Conservation (phyloP, 495 filamentous ascomycete genomes). For the Penicillium argentinense region DNA sequence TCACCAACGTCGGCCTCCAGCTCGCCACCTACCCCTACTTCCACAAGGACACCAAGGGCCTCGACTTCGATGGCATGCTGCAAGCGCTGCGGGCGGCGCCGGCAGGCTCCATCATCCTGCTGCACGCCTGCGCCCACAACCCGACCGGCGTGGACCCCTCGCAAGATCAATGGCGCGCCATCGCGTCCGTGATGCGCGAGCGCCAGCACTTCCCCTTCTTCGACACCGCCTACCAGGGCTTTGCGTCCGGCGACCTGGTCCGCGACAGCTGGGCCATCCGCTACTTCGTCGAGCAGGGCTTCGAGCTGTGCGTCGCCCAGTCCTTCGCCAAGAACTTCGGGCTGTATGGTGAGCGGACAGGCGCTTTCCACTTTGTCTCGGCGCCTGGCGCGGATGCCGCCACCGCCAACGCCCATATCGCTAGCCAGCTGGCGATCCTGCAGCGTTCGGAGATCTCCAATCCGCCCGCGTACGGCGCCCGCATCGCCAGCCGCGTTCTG, state of each 20-base stretch:
- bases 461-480: slow-evolving; percentile 89
- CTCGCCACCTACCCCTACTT: slow-evolving; percentile 93
- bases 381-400: slow-evolving; percentile 64
- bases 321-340: slow-evolving; percentile 99
- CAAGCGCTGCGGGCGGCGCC: slow-evolving; percentile 65
- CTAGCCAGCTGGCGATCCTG: slow-evolving; percentile 87
- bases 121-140: slow-evolving; percentile 98
- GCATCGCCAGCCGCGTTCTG: slow-evolving; percentile 77
- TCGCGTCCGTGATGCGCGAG: slow-evolving; percentile 70
- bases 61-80: slow-evolving; percentile 90
- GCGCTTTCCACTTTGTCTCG: slow-evolving; percentile 94
- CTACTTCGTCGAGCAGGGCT: slow-evolving; percentile 91
- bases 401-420: slow-evolving; percentile 62
- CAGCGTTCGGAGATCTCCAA: slow-evolving; percentile 98
- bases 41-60: slow-evolving; percentile 75
- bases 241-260: slow-evolving; percentile 86
- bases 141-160: slow-evolving; percentile 97
- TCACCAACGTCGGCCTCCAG: slow-evolving; percentile 81
- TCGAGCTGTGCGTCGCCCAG: slow-evolving; percentile 94
- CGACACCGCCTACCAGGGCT: slow-evolving; percentile 97
- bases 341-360: slow-evolving; percentile 92
- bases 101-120: slow-evolving; percentile 77
- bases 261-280: slow-evolving; percentile 88
- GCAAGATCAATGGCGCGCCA: slow-evolving; percentile 87
- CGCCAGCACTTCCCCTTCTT: slow-evolving; percentile 97